phyloP scores from a whole-genome alignment of 2,329 filamentous ascomycete species.

The Sclerotinia minor region DNA sequence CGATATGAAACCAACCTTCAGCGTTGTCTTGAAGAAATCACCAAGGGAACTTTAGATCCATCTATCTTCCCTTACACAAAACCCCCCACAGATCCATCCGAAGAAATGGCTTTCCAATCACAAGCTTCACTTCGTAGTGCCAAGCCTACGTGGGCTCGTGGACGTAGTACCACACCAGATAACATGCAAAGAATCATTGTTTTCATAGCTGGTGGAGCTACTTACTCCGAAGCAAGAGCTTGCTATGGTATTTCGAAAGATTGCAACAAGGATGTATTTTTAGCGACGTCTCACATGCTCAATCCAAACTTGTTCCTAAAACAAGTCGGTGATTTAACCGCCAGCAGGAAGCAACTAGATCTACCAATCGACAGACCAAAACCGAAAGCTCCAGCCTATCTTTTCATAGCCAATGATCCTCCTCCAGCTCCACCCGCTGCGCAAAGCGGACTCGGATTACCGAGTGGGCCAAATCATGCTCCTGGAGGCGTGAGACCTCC shows the following conservation, averaged over 20 bases:
- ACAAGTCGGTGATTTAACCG: slow-evolving; percentile 77
- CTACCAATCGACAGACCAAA: slow-evolving; percentile 79
- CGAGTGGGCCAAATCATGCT: slow-evolving; percentile 3
- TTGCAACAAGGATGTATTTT: slow-evolving; percentile 77
- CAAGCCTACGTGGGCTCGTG: slow-evolving; percentile 93
- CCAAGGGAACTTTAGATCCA: slow-evolving; percentile 66
- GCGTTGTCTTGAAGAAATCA: slow-evolving; percentile 74
- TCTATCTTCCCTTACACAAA: slow-evolving; percentile 71
- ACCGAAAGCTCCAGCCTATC: slow-evolving; percentile 78
- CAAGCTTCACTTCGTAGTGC: slow-evolving; percentile 82
- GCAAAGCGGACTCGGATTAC: slow-evolving; percentile 13
- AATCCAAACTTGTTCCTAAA: slow-evolving; percentile 79
- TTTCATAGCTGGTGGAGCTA: slow-evolving; percentile 93
- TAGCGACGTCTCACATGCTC: slow-evolving; percentile 90
- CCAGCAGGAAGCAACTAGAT: slow-evolving; percentile 72
- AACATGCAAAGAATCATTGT: slow-evolving; percentile 89
- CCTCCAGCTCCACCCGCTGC: slow-evolving; percentile 47
- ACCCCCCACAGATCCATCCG: slow-evolving; percentile 63
- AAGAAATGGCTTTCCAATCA: slow-evolving; percentile 54
- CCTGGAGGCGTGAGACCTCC: slow-evolving; percentile 8
- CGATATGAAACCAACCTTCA: slow-evolving; percentile 83
- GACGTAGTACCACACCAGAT: slow-evolving; percentile 70
- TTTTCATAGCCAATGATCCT: slow-evolving; percentile 72
- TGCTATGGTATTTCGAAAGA: slow-evolving; percentile 83
- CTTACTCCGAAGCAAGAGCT: slow-evolving; percentile 82